These are phyloP conservation scores for Chaetomium tenue DNA, from an alignment of 495 filamentous ascomycete genomes.

Conservation along the genomic window DNA sequence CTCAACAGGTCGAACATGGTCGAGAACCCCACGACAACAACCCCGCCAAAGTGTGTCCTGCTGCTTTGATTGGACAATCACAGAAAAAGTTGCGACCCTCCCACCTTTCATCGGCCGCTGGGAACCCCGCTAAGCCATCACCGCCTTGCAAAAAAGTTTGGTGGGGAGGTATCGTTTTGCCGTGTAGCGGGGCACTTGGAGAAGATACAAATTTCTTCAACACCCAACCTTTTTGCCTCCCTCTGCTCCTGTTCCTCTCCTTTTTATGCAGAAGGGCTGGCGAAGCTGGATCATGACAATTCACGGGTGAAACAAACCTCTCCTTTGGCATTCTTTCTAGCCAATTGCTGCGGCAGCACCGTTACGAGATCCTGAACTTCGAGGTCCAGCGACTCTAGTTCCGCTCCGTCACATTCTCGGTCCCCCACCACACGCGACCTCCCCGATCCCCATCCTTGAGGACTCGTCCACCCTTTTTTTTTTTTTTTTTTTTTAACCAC, in stretches of 20 bases:
- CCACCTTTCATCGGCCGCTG: not conserved
- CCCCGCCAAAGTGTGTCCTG: slow-evolving; percentile 10
- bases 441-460: no score
- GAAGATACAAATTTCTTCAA: slow-evolving; percentile 24
- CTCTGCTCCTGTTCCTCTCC: slow-evolving; percentile 8
- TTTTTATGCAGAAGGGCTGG: slow-evolving; percentile 24
- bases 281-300: slow-evolving; percentile 19
- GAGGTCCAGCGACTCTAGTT: not conserved
- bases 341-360: not conserved
- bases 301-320: slow-evolving; percentile 7
- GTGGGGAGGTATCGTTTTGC: slow-evolving; percentile 17
- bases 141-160: slow-evolving; percentile 29
- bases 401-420: slow-evolving; percentile 2
- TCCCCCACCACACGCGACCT: slow-evolving; percentile 5
- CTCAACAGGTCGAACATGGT: not conserved
- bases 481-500: slow-evolving; percentile 9
- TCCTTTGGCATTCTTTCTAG: slow-evolving; percentile 14
- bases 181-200: slow-evolving; percentile 25
- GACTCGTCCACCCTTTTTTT: not conserved
- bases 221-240: slow-evolving; percentile 10
- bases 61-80: slow-evolving; percentile 29
- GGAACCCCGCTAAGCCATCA: slow-evolving; percentile 26
- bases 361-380: not conserved
- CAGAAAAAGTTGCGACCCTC: slow-evolving; percentile 16
- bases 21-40: slow-evolving; percentile 12